Evolutionary conservation across 805 yeast species (phyloP).

Genomic region (Zygosaccharomyces lentus): DNA sequence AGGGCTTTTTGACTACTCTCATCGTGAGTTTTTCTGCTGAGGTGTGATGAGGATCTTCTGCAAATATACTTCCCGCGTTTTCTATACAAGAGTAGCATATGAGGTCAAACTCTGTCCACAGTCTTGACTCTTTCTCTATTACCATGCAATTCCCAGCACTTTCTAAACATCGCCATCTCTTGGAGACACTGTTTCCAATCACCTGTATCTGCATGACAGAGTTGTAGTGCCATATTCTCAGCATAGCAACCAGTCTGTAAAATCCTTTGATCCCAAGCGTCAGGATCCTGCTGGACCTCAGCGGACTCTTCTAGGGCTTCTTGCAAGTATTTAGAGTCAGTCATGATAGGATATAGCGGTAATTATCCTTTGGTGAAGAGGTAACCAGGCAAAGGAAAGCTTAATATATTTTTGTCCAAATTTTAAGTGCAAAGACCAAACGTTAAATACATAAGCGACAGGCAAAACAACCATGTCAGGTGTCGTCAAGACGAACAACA

Average conservation of each 20-base stretch:
- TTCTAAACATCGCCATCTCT: slow-evolving; percentile 60
- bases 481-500: too few species aligned
- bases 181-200: slow-evolving; percentile 74
- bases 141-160: slow-evolving; percentile 58
- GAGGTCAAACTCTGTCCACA: slow-evolving; percentile 20
- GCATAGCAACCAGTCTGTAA: slow-evolving; percentile 68
- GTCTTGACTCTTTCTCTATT: slow-evolving; percentile 46
- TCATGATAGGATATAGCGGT: neutral
- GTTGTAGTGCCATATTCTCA: slow-evolving; percentile 63
- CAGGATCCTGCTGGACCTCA: slow-evolving; percentile 49
- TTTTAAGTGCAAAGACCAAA: neutral
- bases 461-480: neutral
- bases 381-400: too few species aligned
- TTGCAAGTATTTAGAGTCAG: slow-evolving; percentile 23
- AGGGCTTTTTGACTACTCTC: slow-evolving; percentile 14
- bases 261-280: slow-evolving; percentile 74
- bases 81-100: neutral
- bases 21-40: neutral
- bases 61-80: slow-evolving; percentile 1
- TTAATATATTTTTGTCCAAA: neutral
- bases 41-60: neutral
- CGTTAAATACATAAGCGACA: neutral
- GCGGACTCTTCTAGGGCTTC: slow-evolving; percentile 32
- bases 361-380: neutral
- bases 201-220: slow-evolving; percentile 76